phyloP scores from a whole-genome alignment of 2,329 filamentous ascomycete genomes.

The Ophiobolus disseminans region DNA sequence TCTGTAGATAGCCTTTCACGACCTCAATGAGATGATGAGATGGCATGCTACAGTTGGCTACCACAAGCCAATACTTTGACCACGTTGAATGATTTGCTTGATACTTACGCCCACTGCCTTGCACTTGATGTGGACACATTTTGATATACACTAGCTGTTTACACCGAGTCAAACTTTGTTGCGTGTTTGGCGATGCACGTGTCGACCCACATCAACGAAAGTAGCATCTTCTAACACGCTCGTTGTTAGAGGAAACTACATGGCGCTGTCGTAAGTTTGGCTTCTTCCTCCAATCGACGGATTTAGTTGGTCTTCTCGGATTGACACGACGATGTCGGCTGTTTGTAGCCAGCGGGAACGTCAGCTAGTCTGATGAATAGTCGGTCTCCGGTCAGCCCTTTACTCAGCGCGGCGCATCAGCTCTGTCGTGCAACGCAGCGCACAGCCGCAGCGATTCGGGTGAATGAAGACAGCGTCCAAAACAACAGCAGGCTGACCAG shows the following conservation, averaged over 20 bases:
- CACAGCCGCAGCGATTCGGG: constrained; percentile 3
- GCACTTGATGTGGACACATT: background rate
- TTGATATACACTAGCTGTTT: too few species aligned
- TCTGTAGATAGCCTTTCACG: constrained; percentile 42
- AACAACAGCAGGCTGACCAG: background rate
- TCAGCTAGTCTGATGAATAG: constrained; percentile 4
- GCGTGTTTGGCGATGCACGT: too few species aligned
- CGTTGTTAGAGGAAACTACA: constrained; percentile 1
- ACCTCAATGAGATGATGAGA: constrained; percentile 41
- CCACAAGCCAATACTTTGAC: constrained; percentile 20
- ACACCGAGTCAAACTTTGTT: too few species aligned
- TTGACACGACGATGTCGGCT: constrained; percentile 1
- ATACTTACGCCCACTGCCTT: background rate
- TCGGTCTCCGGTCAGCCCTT: constrained; percentile 10
- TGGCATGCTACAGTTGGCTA: constrained; percentile 34
- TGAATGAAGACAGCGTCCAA: background rate
- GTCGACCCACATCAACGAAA: too few species aligned
- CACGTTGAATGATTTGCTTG: constrained; percentile 1
- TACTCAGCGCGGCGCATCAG: constrained; percentile 22
- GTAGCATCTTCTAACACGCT: too few species aligned
- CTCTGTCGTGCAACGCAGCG: constrained; percentile 6
- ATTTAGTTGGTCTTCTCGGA: background rate
- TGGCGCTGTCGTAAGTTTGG: background rate
- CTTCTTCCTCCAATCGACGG: background rate
- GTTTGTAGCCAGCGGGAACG: constrained; percentile 5